Base-by-base conservation (phyloP, 2,329 filamentous ascomycete genomes). In the Clathrospora elynae region DNA sequence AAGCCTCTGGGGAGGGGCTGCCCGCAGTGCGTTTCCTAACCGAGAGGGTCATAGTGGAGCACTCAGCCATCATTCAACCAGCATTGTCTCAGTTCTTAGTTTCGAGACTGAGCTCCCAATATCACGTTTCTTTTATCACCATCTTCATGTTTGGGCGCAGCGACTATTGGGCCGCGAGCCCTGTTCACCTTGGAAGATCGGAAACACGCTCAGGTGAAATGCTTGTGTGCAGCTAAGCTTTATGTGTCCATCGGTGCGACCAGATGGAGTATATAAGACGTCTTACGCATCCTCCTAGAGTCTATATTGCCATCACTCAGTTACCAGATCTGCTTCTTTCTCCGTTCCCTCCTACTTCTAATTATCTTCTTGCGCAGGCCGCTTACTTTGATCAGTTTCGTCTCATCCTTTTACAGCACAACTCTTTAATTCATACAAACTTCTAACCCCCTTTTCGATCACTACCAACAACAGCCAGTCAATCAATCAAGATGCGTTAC, bases 401-500 rank as follows among this genome's bases (percentile, higher is more conserved):
- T 32, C 28, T 12, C 39, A 19, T 23, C 18, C 25, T 41, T 24
- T 18, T 35, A 13, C 13, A 41, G 45, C 12, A 16, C 4, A 14
- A 25, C 13, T 22, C 16, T 31, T 42, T 40, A n/a, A n/a, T n/a
- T n/a, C n/a, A 26, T 42, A 49, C 38, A 39, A 46, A 33, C 22
- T 28, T 24, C 24, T 9, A 29, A 12, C 24, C 33, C 31, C 40
- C 53, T 30, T n/a, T n/a, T n/a, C n/a, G n/a, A n/a, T n/a, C n/a
- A n/a, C n/a, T n/a, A n/a, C n/a, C n/a, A n/a, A n/a, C n/a, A n/a
- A n/a, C n/a, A n/a, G n/a, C n/a, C n/a, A n/a, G n/a, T n/a, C n/a
- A n/a, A 46, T 46, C 51, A 28, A 48, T 66, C 67, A 76, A 72
- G 38, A 78, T 77, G 75, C 72, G 72, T 64, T 77, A 74, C 66